phyloP scores from a whole-genome alignment of 2,329 filamentous ascomycete genomes.

The Penicillium sumatraense region DNA sequence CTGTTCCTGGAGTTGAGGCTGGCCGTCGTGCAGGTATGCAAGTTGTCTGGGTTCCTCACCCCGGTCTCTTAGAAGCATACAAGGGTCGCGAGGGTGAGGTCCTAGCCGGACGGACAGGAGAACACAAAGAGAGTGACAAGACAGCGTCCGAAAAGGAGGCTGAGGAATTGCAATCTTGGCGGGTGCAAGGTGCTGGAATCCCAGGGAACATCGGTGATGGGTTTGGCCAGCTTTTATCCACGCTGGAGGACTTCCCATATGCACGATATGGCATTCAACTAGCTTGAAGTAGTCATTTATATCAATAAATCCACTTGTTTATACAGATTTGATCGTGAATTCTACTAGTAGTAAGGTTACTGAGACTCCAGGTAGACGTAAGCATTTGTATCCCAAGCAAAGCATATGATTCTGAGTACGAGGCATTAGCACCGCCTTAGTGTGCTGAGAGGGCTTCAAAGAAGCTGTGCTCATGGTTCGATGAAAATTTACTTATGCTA shows the following conservation, averaged over 20 bases:
- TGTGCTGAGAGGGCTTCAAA: no score
- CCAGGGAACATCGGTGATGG: conserved; percentile 65
- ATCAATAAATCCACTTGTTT: neutral
- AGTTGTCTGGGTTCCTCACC: conserved; percentile 89
- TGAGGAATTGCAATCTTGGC: conserved; percentile 41
- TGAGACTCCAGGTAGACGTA: no score
- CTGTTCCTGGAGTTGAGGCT: conserved; percentile 88
- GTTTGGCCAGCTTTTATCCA: conserved; percentile 58
- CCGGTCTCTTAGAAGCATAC: conserved; percentile 75
- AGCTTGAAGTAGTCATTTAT: neutral
- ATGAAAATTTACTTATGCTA: no score
- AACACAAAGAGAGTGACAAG: conserved; percentile 63
- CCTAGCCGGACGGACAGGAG: conserved; percentile 78
- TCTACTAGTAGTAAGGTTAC: no score
- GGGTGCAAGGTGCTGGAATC: conserved; percentile 49
- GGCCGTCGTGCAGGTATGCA: conserved; percentile 92
- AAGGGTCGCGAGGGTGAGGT: conserved; percentile 77
- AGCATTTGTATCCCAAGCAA: no score
- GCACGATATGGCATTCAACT: conserved; percentile 60
- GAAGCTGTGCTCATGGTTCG: no score
- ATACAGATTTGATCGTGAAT: no score
- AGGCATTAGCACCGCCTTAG: no score
- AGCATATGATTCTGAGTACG: no score
- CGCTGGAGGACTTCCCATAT: conserved; percentile 65
- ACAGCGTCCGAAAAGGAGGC: conserved; percentile 43